Evolutionary conservation across 345 rosid genomes (phyloP), one percentile per base, ranked within the genome.

Genomic region (Gynandropsis gynandra): DNA sequence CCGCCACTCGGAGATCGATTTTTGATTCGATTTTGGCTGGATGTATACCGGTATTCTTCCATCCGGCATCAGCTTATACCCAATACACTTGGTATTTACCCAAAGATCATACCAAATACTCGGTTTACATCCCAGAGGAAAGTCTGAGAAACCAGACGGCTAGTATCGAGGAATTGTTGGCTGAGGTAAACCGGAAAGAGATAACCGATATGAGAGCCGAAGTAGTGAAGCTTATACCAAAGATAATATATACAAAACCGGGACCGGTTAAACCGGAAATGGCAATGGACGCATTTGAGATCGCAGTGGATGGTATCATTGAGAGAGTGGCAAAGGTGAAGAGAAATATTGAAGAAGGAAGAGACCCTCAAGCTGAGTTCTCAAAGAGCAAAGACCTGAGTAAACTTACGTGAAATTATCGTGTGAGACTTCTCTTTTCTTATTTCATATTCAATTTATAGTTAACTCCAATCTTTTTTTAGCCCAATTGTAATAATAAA

Each of bases 41-140:
- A 5, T 82, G 83, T 52, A 80, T 80, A 42, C 89, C 83, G 4
- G 86, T 82, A n/a, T 82, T 82, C 81, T 82, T 82, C 44, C 60
- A 62, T 20, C 80, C 76, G 0, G 66, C 48, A 9, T 79, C 89
- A 0, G 79, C 73, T 5, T 82, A 75, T 53, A 64, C 55, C 32
- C 81, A 82, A 33, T 77, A 82, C 47, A 33, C n/a, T 14, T 82
- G 89, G 89, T 63, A 80, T 66, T 64, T 82, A 10, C 81, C 90
- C 0, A 64, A 62, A 57, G 70, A 80, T 16, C 46, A 58, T 35
- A 21, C 69, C 10, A 58, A 73, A 42, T 82, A 67, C 18, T 80
- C 81, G 0, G 69, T 82, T n/a, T 80, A 62, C 45, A 58, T 82
- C 41, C 67, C 76, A 0, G 65, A 64, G 18, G 32, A 43, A 2